Percentiles rank a stretch among this genome's conserved stretches.
phyloP scores from a whole-genome alignment of 2,329 filamentous ascomycete genomes.

The Fusarium sp. region DNA sequence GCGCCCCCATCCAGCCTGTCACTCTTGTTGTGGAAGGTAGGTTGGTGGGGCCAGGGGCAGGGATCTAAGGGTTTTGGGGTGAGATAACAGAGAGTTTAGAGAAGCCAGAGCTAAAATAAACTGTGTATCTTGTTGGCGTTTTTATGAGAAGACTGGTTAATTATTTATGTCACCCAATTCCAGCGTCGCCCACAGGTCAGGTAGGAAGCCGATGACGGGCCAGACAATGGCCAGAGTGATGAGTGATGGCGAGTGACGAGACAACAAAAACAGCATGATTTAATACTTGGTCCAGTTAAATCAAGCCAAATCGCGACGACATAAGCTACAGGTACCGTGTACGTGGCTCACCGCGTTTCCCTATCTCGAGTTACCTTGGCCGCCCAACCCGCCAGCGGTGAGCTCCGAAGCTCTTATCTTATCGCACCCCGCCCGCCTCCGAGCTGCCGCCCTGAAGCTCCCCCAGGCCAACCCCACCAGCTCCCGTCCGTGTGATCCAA shows the following conservation, averaged over 20 bases:
- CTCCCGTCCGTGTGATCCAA: conserved; percentile 39
- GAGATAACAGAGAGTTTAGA: neutral
- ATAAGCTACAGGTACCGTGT: neutral
- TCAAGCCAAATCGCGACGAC: neutral
- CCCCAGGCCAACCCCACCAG: conserved; percentile 31
- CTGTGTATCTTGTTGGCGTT: too few species aligned
- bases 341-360: conserved; percentile 36
- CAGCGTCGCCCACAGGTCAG: too few species aligned
- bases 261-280: neutral
- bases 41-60: conserved; percentile 21
- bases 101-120: too few species aligned
- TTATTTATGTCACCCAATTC: too few species aligned
- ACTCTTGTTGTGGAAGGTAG: conserved; percentile 15
- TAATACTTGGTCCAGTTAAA: conserved; percentile 16
- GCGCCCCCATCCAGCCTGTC: conserved; percentile 14
- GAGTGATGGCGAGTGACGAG: neutral
- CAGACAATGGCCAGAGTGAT: conserved; percentile 4
- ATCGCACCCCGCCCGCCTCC: conserved; percentile 45
- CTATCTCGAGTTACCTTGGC: neutral
- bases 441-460: conserved; percentile 39
- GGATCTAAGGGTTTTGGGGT: neutral
- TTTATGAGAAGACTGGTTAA: too few species aligned
- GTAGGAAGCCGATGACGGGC: conserved; percentile 22
- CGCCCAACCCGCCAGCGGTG: conserved; percentile 29
- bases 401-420: conserved; percentile 52